Base-by-base conservation (phyloP, 192 early-diverging fungal species). In the Coemansia sp. region DNA sequence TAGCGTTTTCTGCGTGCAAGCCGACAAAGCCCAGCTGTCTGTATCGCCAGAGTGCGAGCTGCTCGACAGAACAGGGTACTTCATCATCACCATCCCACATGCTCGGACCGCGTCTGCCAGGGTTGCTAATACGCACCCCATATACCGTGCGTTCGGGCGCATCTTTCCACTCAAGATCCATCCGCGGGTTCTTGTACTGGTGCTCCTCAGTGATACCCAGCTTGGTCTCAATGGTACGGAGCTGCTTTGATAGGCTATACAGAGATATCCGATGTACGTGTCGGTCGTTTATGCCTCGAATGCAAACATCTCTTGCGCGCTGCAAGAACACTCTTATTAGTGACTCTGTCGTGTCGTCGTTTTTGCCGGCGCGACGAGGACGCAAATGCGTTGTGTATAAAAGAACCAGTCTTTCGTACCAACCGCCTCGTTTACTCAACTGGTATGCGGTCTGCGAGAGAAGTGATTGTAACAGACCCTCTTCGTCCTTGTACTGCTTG, bases 371-470 rank as follows among this genome's bases (percentile, higher is more conserved):
- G 5, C 59, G 57, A 43, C 67, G 67, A 18, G 68, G 61, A 13
- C 39, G 53, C 18, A 83, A 51, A 37, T 84, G 78, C 14, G 70
- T 77, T n/a, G 69, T 72, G 42, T 85, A 74, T 11, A 88, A 48
- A 9, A 88, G 54, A 2, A 81, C 72, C 5, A 88, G 58, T 17
- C 86, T 68, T 28, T 85, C 83, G 42, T 85, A 85, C 86, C 86
- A 88, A 4, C 63, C 54, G 14, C 86, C 86, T 18, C 86, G 67
- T 23, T 67, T 63, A 19, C 75, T 77, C 6, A 82, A 44, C 0
- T 70, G 65, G 29, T 85, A 88, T 6, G 74, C 53, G 0, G 55
- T 58, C 40, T 88, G 86, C 9, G 77, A 72, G 0, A 88, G 56
- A 22, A 88, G 37, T 38, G 80, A 77, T 39, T 71, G 61, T 2